Evolutionary conservation across 768 basidiomycete genomes (phyloP), one percentile per base, ranked within the genome.

Genomic region (Suillus occidentalis): DNA sequence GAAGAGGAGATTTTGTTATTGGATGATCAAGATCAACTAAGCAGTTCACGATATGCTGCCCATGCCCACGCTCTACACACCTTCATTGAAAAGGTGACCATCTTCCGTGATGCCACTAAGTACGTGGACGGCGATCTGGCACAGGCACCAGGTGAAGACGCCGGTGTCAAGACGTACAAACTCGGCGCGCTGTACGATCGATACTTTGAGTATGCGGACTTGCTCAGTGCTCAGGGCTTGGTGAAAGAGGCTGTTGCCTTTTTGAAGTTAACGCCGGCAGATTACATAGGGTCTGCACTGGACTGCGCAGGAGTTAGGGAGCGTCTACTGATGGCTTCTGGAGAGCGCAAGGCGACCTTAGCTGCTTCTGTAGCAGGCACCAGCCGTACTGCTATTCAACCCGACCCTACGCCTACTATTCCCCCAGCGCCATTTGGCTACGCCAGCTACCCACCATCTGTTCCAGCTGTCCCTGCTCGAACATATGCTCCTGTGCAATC

Each of bases 51-150:
- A 7, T 95, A 94, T 72, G 88, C 92, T 1, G 88, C 89, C 0
- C 92, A 94, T 67, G 93, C 91, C 0, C 85, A 88, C 34, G 94
- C 95, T 3, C 78, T 99, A 49, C 97, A 98, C 73, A 89, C 90
- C 0, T 96, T 99, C 78, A 85, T 99, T 70, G 97, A 99, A 79
- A 99, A 99, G 78, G 95, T 98, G 28, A 89, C 95, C 1, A 88
- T 97, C 49, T 99, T 99, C 86, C 88, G 94, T 59, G 82, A 86
- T 57, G 97, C 97, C 0, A 91, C 92, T 57, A 82, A 84, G 16
- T 96, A 94, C 73, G 80, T 85, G 67, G 94, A 95, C 71, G 76
- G 78, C 18, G 95, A 96, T 66, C 81, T 98, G 43, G 72, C 76
- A 2, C 72, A 76, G 58, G 69, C 75, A 1, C 66, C 77, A 0